Conservation (phyloP, 2,329 filamentous ascomycete genomes). For the Akanthomyces dipterigenus region DNA sequence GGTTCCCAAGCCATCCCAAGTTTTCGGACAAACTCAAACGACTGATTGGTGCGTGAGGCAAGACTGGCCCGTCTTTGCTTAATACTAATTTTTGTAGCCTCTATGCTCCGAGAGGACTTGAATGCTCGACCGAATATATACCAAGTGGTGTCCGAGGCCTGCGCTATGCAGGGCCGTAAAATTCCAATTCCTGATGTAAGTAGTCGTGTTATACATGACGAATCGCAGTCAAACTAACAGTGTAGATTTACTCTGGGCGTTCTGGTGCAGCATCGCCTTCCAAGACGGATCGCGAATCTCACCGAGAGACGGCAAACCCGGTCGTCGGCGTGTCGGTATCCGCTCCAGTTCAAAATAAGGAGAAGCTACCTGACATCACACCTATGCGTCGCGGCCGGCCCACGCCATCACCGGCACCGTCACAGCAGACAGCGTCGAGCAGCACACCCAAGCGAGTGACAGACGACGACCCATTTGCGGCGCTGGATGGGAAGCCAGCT, state of each 20-base stretch:
- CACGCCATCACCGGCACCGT: constrained; percentile 27
- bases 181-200: constrained; percentile 84
- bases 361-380: constrained; percentile 77
- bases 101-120: constrained; percentile 83
- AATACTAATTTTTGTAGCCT: constrained; percentile 47
- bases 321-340: constrained; percentile 76
- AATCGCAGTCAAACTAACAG: not conserved
- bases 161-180: constrained; percentile 79
- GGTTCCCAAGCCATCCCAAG: constrained; percentile 77
- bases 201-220: constrained; percentile 10
- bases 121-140: constrained; percentile 82
- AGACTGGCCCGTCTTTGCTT: not conserved
- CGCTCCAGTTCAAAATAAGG: constrained; percentile 62
- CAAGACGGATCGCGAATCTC: constrained; percentile 29
- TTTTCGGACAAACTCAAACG: constrained; percentile 89
- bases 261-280: constrained; percentile 44
- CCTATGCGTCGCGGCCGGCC: constrained; percentile 86
- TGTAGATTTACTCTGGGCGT: constrained; percentile 55
- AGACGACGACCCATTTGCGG: constrained; percentile 79
- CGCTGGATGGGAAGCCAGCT: constrained; percentile 59
- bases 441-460: constrained; percentile 61
- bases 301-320: constrained; percentile 45
- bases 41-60: constrained; percentile 61
- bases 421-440: constrained; percentile 34
- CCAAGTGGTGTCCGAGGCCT: constrained; percentile 80